A percentile compares a stretch with the other conserved stretches of the same genome.
phyloP scores from a whole-genome alignment of 1,284 basidiomycete species.

The Mrakiaceae sp. region DNA sequence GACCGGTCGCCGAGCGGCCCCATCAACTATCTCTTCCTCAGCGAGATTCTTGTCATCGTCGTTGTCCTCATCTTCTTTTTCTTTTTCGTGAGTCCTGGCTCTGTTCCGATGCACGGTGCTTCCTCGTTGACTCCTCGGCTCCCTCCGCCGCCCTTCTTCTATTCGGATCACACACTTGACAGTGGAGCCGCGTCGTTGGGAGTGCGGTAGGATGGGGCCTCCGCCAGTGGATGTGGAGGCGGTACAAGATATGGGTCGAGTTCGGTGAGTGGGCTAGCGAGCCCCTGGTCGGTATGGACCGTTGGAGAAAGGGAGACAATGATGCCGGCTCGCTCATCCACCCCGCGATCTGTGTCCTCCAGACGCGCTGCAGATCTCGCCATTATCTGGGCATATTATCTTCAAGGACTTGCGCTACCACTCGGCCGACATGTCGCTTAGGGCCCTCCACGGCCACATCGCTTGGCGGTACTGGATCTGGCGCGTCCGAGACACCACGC shows the following conservation, averaged over 20 bases:
- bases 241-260: slow-evolving; percentile 58
- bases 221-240: slow-evolving; percentile 58
- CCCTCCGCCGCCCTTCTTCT: slow-evolving; percentile 23
- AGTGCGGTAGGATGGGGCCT: slow-evolving; percentile 39
- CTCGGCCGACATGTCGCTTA: slow-evolving; percentile 77
- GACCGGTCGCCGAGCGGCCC: not conserved
- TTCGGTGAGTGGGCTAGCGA: slow-evolving; percentile 44
- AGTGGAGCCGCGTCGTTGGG: slow-evolving; percentile 20
- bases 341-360: not conserved
- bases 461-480: slow-evolving; percentile 90
- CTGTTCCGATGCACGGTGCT: not conserved
- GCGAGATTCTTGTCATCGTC: not conserved
- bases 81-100: slow-evolving; percentile 2
- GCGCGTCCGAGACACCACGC: slow-evolving; percentile 39
- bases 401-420: slow-evolving; percentile 77
- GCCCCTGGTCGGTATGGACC: not conserved
- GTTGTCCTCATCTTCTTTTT: not conserved
- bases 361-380: slow-evolving; percentile 82
- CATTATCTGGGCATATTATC: slow-evolving; percentile 72
- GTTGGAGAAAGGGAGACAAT: not conserved
- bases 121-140: not conserved
- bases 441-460: slow-evolving; percentile 66
- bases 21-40: slow-evolving; percentile 6
- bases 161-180: not conserved
- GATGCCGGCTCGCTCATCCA: not conserved